Conservation (phyloP, 129 eudicot species). For the Lactuca saligna region DNA sequence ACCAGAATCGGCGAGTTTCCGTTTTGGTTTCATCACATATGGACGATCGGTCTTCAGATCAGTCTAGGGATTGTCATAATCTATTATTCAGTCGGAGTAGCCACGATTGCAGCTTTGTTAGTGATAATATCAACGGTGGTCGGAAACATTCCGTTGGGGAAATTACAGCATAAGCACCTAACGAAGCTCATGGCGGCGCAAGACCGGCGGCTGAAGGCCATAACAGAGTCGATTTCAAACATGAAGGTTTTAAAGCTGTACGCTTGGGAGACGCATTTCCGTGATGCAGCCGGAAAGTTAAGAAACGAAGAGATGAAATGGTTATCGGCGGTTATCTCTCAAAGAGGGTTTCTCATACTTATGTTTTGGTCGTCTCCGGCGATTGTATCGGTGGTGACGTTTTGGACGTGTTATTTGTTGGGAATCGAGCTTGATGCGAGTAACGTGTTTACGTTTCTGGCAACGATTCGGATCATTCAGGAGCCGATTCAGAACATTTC, state of each 20-base stretch:
- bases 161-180: constrained; percentile 47
- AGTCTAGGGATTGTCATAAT: constrained; percentile 44
- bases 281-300: constrained; percentile 31
- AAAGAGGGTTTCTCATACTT: constrained; percentile 38
- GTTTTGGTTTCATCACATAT: constrained; percentile 58
- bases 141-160: constrained; percentile 54
- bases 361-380: constrained; percentile 58
- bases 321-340: constrained; percentile 36
- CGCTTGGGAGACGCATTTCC: constrained; percentile 69
- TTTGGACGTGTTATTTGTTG: constrained; percentile 47
- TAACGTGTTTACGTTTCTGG: constrained; percentile 62
- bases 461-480: constrained; percentile 55
- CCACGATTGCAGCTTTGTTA: constrained; percentile 46
- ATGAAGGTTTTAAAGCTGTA: constrained; percentile 68
- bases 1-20: constrained; percentile 62
- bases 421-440: constrained; percentile 41
- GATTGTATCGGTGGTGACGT: constrained; percentile 43
- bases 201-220: constrained; percentile 55
- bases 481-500: constrained; percentile 55
- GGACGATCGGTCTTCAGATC: constrained; percentile 55
- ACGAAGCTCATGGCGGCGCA: constrained; percentile 56
- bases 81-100: constrained; percentile 47
- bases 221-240: constrained; percentile 49
- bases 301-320: constrained; percentile 44
- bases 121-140: constrained; percentile 39